Evolutionary conservation across 2,329 filamentous ascomycete species (phyloP), one percentile per base, ranked within the genome.

Genomic region (Hypoxylon sp.): DNA sequence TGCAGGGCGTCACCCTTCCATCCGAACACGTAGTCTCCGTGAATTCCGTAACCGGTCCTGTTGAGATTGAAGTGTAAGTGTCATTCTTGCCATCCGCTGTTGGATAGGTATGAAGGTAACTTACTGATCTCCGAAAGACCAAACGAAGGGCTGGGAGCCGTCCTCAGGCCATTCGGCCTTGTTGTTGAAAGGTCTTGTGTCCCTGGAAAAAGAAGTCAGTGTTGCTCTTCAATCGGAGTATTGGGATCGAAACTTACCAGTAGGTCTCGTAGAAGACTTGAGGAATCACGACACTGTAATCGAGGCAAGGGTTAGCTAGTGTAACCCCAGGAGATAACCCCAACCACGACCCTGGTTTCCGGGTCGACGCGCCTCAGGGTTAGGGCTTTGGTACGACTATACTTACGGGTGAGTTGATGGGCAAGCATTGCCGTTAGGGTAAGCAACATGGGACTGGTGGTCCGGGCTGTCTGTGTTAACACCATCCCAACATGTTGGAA

Each of bases 181-280:
- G 60, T 70, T 63, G 59, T 70, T 71, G 56, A 71, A 71, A 5
- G 61, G 59, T 2, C 65, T 63, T 2, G 68, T 75, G 47, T 75
- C 71, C 63, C n/a, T n/a, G n/a, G n/a, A n/a, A n/a, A n/a, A n/a
- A n/a, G n/a, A n/a, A n/a, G n/a, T n/a, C n/a, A n/a, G n/a, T n/a
- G n/a, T n/a, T n/a, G n/a, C n/a, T n/a, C n/a, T n/a, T n/a, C n/a
- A n/a, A n/a, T n/a, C n/a, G n/a, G n/a, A n/a, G n/a, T n/a, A n/a
- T n/a, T n/a, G n/a, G n/a, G n/a, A n/a, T n/a, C n/a, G n/a, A n/a
- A n/a, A n/a, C n/a, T n/a, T n/a, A n/a, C n/a, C 72, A 75, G 60
- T 70, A 70, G 2, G 73, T 69, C 60, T 75, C 72, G 56, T 73
- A 73, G 64, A 75, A 73, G 2, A 73, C 54, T 42, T 74, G 72